Evolutionary conservation across 225 moss, liverwort and hornwort species (phyloP).

Genomic region (Polytrichum formosum): DNA sequence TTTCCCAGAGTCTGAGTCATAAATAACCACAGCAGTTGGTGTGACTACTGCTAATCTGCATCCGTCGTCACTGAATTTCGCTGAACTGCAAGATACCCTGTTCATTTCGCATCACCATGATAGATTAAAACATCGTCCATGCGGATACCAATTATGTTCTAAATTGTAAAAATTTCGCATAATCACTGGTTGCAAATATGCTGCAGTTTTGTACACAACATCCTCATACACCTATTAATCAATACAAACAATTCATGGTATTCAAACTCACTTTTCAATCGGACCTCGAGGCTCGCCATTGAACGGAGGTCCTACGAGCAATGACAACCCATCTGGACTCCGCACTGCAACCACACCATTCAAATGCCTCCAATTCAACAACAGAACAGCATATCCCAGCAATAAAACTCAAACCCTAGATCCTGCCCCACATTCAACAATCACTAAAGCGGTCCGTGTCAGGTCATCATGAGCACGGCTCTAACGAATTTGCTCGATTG

Average conservation of each 20-base stretch:
- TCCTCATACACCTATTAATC: too few species aligned
- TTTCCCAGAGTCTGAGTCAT: conserved; percentile 56
- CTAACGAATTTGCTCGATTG: too few species aligned
- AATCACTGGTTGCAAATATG: too few species aligned
- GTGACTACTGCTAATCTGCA: conserved; percentile 66
- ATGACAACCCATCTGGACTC: conserved; percentile 68
- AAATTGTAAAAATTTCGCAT: too few species aligned
- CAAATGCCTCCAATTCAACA: conserved; percentile 4
- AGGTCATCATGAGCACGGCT: neutral
- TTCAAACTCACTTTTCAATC: conserved; percentile 63
- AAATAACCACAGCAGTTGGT: conserved; percentile 58
- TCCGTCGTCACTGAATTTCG: conserved; percentile 79
- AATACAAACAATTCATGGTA: neutral
- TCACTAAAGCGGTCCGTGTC: too few species aligned
- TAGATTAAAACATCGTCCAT: too few species aligned
- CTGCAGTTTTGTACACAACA: too few species aligned
- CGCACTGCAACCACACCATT: conserved; percentile 49
- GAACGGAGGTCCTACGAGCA: conserved; percentile 75
- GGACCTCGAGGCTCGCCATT: conserved; percentile 44
- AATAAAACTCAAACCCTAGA: conserved; percentile 3
- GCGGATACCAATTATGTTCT: too few species aligned
- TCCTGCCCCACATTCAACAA: neutral
- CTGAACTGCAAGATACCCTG: conserved; percentile 78
- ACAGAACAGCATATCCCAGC: neutral
- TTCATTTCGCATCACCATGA: conserved; percentile 14